Conservation (phyloP, 78 protist species). For the Abeoforma whisleri region DNA sequence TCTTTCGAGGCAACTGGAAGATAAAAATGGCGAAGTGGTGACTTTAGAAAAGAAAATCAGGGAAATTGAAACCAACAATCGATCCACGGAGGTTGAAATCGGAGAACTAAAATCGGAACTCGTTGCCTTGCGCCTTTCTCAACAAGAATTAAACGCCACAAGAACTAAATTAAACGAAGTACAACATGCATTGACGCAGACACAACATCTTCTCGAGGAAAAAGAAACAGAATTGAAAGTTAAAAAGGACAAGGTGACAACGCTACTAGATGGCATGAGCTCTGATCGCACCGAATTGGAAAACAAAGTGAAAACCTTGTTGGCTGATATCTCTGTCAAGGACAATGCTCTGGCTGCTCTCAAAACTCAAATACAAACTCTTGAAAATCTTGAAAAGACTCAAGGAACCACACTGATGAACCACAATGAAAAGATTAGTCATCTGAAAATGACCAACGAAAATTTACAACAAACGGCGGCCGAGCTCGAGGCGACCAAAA, state of each 20-base stretch:
- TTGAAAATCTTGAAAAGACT: not conserved
- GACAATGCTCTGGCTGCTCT: no score
- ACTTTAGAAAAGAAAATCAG: not conserved
- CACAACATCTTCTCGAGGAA: no score
- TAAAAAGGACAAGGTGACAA: no score
- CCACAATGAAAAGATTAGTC: not conserved
- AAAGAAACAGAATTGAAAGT: no score
- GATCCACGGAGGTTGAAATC: not conserved
- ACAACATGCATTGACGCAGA: no score
- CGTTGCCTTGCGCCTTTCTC: not conserved
- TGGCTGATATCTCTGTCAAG: no score
- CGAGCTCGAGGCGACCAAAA: not conserved
- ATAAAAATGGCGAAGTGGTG: not conserved
- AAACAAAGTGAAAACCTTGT: no score
- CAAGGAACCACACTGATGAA: not conserved
- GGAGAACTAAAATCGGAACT: not conserved
- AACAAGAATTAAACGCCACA: no score
- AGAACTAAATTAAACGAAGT: no score
- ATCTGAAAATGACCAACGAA: not conserved
- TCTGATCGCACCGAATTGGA: no score
- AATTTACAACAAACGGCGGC: not conserved
- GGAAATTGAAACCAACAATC: not conserved
- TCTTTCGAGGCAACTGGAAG: not conserved
- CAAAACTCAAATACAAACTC: not conserved
- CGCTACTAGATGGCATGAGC: no score